Evolutionary conservation across 2,329 filamentous ascomycete genomes (phyloP), one percentile per base, ranked within the genome.

Genomic region (Pestalotiopsis sp.): DNA sequence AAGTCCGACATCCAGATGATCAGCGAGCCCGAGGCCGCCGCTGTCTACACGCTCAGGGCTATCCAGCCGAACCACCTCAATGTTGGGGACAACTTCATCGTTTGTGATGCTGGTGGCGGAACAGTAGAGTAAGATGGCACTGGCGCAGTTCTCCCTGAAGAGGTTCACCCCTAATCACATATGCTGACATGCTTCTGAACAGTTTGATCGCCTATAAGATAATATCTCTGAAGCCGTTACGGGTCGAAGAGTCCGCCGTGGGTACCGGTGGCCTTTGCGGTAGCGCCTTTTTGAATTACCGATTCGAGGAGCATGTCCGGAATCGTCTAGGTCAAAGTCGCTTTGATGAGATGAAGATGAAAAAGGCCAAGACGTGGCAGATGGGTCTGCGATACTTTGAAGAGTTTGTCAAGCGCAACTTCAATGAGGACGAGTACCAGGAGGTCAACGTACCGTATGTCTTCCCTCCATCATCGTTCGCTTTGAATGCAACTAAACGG

Each of bases 391-490:
- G 89, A 67, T 94, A 94, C 76, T 95, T 94, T 78, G 93, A 95
- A 75, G 92, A 95, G 76, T 94, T 93, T 76, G 92, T 95, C 14
- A 95, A 95, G 80, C 87, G 93, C 14, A 94, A 94, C 75, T 95
- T 95, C 77, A 91, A 93, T 76, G 91, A 93, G 74, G 91, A 93
- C 61, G 92, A 94, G 75, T 88, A 92, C 71, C 86, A 90, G 64
- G 92, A 95, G 77, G 88, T 94, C 69, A 94, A 94, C 68, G 87
- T 95, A 3, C 92, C 92, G 86, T 89, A 80, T 72, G 87, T 84
- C 0, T 4, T 59, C 14, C 14, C 11, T 1, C 7, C 12, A 20
- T 41, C 58, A 61, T 68, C 31, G 31, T 17, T 7, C 27, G 9
- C 52, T 4, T 14, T 6, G n/a, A 9, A 9, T 49, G 25, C 13